Percentiles rank a stretch among this genome's conserved stretches.
These are phyloP conservation scores for Oryza officinalis DNA, from an alignment of 176 grass and related monocot genomes.

Conservation along the genomic window DNA sequence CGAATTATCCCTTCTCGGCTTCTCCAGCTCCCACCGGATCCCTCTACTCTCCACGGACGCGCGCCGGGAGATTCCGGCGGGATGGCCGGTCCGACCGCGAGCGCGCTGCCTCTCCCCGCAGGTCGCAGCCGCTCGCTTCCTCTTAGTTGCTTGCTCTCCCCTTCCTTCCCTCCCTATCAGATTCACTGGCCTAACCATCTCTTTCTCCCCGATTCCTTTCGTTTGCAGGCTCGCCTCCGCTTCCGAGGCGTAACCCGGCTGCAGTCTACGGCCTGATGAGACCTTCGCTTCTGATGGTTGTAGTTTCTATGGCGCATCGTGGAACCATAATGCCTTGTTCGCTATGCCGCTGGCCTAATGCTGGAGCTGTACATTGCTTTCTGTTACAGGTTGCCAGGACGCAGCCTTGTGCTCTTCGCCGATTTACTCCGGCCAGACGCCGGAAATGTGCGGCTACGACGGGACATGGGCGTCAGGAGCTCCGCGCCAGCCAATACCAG, in stretches of 20 bases:
- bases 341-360: neutral
- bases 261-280: neutral
- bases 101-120: neutral
- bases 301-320: neutral
- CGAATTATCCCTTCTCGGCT: neutral
- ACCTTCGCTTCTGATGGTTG: slow-evolving; percentile 28
- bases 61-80: neutral
- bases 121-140: neutral
- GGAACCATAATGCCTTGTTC: neutral
- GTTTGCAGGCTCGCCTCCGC: slow-evolving; percentile 11
- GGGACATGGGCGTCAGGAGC: slow-evolving; percentile 10
- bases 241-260: neutral
- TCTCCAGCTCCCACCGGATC: neutral
- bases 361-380: neutral
- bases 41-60: neutral
- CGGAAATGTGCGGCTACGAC: slow-evolving; percentile 6
- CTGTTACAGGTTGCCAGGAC: slow-evolving; percentile 21
- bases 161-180: neutral
- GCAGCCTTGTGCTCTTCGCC: neutral
- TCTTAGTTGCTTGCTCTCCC: neutral
- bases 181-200: neutral
- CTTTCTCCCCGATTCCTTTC: neutral
- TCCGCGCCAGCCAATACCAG: slow-evolving; percentile 28
- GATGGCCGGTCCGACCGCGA: slow-evolving; percentile 29
- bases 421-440: neutral